Conservation (phyloP, 176 grass and related monocot species). For the Aegilops sharonensis region DNA sequence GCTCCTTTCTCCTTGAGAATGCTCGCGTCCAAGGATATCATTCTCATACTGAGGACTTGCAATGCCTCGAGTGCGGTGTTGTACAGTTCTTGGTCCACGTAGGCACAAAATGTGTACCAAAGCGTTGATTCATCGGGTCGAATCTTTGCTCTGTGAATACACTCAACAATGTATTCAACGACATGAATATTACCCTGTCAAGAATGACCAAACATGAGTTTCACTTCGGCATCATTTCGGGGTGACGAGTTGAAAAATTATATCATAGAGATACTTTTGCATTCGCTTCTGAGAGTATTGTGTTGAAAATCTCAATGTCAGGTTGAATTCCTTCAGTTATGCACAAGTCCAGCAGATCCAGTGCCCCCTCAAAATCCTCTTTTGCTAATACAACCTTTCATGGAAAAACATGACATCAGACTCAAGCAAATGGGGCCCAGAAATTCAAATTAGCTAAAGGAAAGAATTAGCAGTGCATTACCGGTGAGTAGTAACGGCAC, state of each 20-base stretch:
- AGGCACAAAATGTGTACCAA: conserved; percentile 60
- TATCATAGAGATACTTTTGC: conserved; percentile 41
- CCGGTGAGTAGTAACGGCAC: neutral
- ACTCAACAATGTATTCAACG: conserved; percentile 64
- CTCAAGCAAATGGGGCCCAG: neutral
- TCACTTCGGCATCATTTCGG: conserved; percentile 9
- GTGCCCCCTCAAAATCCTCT: conserved; percentile 64
- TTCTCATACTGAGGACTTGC: conserved; percentile 74
- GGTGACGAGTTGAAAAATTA: neutral
- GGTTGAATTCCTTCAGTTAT: conserved; percentile 51
- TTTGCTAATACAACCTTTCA: conserved; percentile 70
- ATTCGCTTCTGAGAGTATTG: conserved; percentile 60
- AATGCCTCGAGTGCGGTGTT: conserved; percentile 70
- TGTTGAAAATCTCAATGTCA: conserved; percentile 65
- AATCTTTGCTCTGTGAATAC: conserved; percentile 53
- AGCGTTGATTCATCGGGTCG: conserved; percentile 64
- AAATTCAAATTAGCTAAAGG: conserved; percentile 25
- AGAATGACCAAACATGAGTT: conserved; percentile 32
- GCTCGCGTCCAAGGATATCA: conserved; percentile 58
- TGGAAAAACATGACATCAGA: conserved; percentile 27
- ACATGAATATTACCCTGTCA: conserved; percentile 73
- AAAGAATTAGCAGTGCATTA: conserved; percentile 13
- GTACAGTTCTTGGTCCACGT: conserved; percentile 50
- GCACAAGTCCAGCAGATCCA: conserved; percentile 49
- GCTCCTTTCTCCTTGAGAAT: conserved; percentile 48